Evolutionary conservation across 192 early-diverging fungal species (phyloP).

Genomic region (Coemansia sp.): DNA sequence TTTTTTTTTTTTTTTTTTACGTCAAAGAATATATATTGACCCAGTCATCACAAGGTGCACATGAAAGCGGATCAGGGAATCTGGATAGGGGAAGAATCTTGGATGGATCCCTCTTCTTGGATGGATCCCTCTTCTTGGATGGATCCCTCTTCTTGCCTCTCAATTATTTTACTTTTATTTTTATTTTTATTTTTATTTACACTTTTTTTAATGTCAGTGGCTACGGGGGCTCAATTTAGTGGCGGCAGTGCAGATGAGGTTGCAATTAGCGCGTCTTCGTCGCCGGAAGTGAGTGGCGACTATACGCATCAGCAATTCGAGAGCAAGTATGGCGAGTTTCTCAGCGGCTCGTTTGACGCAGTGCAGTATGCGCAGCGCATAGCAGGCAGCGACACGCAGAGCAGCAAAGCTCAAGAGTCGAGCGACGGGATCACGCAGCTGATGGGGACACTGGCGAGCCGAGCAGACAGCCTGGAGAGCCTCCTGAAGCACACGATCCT

Average conservation of each 20-base stretch:
- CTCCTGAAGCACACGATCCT: slow-evolving; percentile 23
- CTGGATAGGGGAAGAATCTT: background rate
- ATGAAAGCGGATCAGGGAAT: background rate
- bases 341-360: slow-evolving; percentile 18
- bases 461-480: slow-evolving; percentile 23
- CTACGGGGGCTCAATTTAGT: background rate
- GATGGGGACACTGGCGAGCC: slow-evolving; percentile 15
- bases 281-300: background rate
- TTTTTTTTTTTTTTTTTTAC: too few relatives aligned
- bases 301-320: slow-evolving; percentile 9
- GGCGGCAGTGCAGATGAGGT: background rate
- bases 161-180: background rate
- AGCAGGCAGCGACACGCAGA: background rate
- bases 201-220: background rate
- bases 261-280: background rate
- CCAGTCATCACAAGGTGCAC: too few relatives aligned
- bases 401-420: background rate
- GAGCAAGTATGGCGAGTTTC: slow-evolving; percentile 12
- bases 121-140: background rate
- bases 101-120: too few relatives aligned
- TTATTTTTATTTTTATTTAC: background rate
- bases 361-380: slow-evolving; percentile 16
- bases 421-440: slow-evolving; percentile 13
- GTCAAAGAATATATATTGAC: too few relatives aligned
- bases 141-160: background rate